These are phyloP conservation scores for Tricholoma saponaceum DNA, from an alignment of 768 basidiomycete species.

Conservation along the genomic window DNA sequence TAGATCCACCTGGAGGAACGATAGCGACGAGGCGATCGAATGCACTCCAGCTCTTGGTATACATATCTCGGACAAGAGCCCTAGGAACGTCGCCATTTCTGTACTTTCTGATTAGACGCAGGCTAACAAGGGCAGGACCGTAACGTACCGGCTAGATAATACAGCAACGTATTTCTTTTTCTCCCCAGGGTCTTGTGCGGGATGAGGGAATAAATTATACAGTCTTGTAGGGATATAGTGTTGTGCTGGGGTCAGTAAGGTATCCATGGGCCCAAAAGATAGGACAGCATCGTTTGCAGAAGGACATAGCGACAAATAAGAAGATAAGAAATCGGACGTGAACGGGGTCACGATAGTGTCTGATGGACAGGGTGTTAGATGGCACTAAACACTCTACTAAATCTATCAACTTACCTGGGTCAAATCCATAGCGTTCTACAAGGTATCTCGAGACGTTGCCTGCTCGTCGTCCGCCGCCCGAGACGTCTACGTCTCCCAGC, in stretches of 20 bases:
- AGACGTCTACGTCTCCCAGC: conserved; percentile 78
- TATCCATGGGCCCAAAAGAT: conserved; percentile 79
- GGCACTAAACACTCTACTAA: conserved; percentile 4
- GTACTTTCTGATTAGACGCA: conserved; percentile 4
- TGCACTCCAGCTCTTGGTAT: conserved; percentile 90
- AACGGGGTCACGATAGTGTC: conserved; percentile 75
- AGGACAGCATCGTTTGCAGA: conserved; percentile 71
- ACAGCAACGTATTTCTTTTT: conserved; percentile 72
- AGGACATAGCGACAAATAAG: conserved; percentile 74
- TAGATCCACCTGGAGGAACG: conserved; percentile 78
- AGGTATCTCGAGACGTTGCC: conserved; percentile 73
- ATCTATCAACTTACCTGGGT: conserved; percentile 45
- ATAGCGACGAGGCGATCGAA: conserved; percentile 86
- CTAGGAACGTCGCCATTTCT: conserved; percentile 85
- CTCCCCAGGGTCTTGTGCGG: conserved; percentile 72
- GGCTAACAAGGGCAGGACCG: not conserved
- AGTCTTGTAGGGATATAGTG: conserved; percentile 72
- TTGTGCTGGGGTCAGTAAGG: conserved; percentile 68
- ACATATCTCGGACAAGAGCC: conserved; percentile 84
- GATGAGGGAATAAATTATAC: conserved; percentile 75
- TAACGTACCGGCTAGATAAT: conserved; percentile 59
- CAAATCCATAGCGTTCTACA: conserved; percentile 78
- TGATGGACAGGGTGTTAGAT: conserved; percentile 17
- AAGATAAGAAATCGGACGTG: conserved; percentile 71
- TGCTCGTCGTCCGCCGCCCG: conserved; percentile 57